Evolutionary conservation across 208 protist genomes (phyloP).

Genomic region (Trypanosoma brucei): DNA sequence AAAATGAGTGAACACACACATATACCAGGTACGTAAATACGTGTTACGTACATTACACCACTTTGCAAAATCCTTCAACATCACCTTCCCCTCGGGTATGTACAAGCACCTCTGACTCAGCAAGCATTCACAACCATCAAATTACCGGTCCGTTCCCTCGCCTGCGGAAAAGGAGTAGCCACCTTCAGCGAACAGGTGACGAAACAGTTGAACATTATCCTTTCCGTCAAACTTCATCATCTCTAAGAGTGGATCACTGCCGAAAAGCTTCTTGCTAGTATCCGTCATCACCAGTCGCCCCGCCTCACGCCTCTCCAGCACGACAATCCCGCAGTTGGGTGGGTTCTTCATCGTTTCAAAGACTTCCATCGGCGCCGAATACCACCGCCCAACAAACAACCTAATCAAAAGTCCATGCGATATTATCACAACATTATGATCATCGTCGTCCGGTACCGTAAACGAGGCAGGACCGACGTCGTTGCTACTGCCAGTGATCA

Average conservation of each 20-base stretch:
- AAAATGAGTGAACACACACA: too few relatives aligned
- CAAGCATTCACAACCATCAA: background rate
- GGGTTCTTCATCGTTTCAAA: constrained; percentile 89
- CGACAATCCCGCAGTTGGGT: constrained; percentile 82
- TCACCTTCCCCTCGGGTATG: too few relatives aligned
- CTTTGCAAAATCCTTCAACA: too few relatives aligned
- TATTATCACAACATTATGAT: constrained; percentile 86
- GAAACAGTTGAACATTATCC: constrained; percentile 62
- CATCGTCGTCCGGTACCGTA: constrained; percentile 21
- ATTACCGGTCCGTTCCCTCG: background rate
- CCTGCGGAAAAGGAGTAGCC: background rate
- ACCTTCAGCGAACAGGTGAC: constrained; percentile 25
- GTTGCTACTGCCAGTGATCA: constrained; percentile 4
- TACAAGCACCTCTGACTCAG: too few relatives aligned
- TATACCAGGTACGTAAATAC: too few relatives aligned
- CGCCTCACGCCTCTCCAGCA: constrained; percentile 63
- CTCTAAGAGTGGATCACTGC: constrained; percentile 77
- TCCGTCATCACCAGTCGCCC: constrained; percentile 78
- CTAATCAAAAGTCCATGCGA: constrained; percentile 84
- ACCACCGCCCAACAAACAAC: constrained; percentile 84
- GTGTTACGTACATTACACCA: too few relatives aligned
- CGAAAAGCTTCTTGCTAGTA: constrained; percentile 77
- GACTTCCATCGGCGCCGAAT: constrained; percentile 72
- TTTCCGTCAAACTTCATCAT: constrained; percentile 77
- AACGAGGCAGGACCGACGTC: constrained; percentile 12